Evolutionary conservation across 345 rosid species (phyloP).

Genomic region (Stellera chamaejasme): DNA sequence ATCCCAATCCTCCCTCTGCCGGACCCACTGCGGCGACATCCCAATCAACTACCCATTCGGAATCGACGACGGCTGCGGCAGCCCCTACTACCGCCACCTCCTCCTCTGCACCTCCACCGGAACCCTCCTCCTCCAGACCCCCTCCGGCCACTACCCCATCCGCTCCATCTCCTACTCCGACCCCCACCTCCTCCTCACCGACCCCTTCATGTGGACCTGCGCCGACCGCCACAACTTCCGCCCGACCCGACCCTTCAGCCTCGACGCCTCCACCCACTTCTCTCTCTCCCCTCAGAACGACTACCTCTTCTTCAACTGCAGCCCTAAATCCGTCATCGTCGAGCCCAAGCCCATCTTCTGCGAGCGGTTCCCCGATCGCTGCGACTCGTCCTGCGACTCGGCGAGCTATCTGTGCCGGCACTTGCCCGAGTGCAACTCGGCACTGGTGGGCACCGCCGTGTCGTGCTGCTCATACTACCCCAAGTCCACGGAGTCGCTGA

Average conservation of each 20-base stretch:
- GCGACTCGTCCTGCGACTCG: constrained; percentile 87
- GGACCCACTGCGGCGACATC: constrained; percentile 64
- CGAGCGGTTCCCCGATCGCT: constrained; percentile 74
- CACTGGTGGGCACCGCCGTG: constrained; percentile 20
- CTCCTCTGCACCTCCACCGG: constrained; percentile 56
- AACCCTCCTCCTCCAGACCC: constrained; percentile 68
- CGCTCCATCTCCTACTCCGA: constrained; percentile 67
- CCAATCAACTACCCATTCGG: constrained; percentile 70
- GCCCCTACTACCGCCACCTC: constrained; percentile 76
- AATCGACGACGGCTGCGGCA: constrained; percentile 86
- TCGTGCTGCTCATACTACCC: constrained; percentile 89
- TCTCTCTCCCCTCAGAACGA: constrained; percentile 79
- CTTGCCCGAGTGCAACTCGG: constrained; percentile 60
- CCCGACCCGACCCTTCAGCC: constrained; percentile 72
- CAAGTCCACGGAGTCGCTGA: constrained; percentile 67
- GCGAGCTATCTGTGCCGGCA: constrained; percentile 85
- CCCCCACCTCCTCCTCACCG: constrained; percentile 64
- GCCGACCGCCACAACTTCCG: constrained; percentile 59
- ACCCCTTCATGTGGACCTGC: constrained; percentile 89
- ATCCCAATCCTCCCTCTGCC: constrained; percentile 42
- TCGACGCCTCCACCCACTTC: constrained; percentile 75
- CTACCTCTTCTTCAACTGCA: constrained; percentile 88
- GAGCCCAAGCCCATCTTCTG: constrained; percentile 85
- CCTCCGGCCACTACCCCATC: constrained; percentile 72
- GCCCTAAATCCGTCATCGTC: constrained; percentile 50